Evolutionary conservation across 768 basidiomycete genomes (phyloP).

Genomic region (Rubroboletus satanas): DNA sequence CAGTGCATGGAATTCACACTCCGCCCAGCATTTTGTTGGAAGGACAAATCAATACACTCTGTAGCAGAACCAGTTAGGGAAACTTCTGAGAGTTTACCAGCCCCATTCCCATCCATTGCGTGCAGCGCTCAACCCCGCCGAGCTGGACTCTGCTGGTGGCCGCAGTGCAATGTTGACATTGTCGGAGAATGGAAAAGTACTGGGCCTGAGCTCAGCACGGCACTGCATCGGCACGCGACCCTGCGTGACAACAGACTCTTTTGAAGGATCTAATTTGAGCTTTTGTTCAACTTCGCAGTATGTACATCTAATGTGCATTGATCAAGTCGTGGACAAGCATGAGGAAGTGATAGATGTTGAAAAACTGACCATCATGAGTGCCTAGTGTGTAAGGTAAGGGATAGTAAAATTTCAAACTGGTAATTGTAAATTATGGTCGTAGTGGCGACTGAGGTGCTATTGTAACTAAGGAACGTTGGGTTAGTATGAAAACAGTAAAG

Average conservation of each 20-base stretch:
- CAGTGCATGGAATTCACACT: background rate
- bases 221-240: background rate
- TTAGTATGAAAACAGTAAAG: background rate
- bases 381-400: background rate
- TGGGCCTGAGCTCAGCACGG: background rate
- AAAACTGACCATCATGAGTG: background rate
- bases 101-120: background rate
- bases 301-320: background rate
- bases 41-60: background rate
- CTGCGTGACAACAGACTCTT: background rate
- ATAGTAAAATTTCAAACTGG: background rate
- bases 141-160: background rate
- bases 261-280: background rate
- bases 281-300: background rate
- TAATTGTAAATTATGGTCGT: background rate
- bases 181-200: background rate
- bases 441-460: background rate
- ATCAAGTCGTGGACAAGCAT: background rate
- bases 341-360: background rate
- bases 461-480: conserved; percentile 16
- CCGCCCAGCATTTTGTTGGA: background rate
- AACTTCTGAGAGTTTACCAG: background rate
- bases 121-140: background rate
- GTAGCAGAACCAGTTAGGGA: too few relatives aligned
- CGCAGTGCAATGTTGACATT: background rate